Evolutionary conservation across 192 early-diverging fungal genomes (phyloP), one percentile per base, ranked within the genome.

Genomic region (Coemansia sp.): DNA sequence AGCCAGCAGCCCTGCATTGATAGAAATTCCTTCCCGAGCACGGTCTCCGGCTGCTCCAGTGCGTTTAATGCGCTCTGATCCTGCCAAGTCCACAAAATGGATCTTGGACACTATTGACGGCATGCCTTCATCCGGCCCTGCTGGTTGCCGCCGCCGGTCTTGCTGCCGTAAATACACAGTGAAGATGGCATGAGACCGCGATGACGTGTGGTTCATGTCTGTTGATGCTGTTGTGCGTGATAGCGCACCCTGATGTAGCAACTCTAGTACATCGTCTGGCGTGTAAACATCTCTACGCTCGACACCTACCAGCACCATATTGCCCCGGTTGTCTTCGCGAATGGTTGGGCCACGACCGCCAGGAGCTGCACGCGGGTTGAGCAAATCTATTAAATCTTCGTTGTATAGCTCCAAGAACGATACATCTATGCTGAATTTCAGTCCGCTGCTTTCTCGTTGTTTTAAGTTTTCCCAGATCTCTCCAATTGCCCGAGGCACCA

Each of bases 31-130:
- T 58, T 99, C 97, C 61, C 90, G 90, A 43, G 87, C 89, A 35
- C 94, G 83, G 46, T 96, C 93, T n/a, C 97, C 94, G 20, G 86
- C 88, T 0, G 94, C 93, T 3, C 93, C 87, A 4, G 96, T 99
- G 20, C 91, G 85, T 72, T 98, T 98, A 6, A 99, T 78, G 60
- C 91, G 72, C 76, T 99, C 97, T 20, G 92, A 94, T 43, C 97
- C 97, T 15, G 97, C 97, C 64, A 99, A 72, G 82, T 99, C 97
- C 9, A 99, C 97, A 83, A 99, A 99, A 60, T 96, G 92, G 50
- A 99, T 94, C 71, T 97, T 99, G 16, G 92, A 94, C 37, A 68
- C 62, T 3, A 82, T 84, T 4, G 63, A 58, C 26, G 58, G 49
- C 6, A 64, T 61, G 14, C 50, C 46, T 40, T 8, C 43, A n/a